Percentiles rank a stretch among this genome's conserved stretches.
These are phyloP conservation scores for Pythium inflatum DNA, from an alignment of 352 stramenopile genomes.

Conservation along the genomic window DNA sequence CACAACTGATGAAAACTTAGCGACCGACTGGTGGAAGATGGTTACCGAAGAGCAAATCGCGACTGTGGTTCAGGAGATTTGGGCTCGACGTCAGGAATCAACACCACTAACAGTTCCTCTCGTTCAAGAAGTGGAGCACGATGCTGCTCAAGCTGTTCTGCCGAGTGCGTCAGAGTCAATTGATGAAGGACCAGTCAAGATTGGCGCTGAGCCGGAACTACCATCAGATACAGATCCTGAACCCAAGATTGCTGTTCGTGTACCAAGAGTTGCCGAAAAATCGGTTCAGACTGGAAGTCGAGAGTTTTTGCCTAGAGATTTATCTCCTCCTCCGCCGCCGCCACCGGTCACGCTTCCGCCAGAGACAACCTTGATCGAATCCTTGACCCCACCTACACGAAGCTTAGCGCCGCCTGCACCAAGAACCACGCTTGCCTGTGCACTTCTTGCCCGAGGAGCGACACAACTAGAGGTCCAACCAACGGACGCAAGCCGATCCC, in stretches of 20 bases:
- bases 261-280: constrained; percentile 32
- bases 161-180: too few species aligned
- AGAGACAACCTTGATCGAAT: background rate
- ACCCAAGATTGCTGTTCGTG: too few species aligned
- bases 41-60: constrained; percentile 35
- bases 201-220: too few species aligned
- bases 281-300: constrained; percentile 33
- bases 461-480: background rate
- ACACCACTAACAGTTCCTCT: too few species aligned
- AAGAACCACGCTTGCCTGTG: constrained; percentile 1
- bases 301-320: background rate
- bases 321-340: background rate
- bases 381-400: too few species aligned
- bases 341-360: constrained; percentile 1
- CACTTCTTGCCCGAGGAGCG: background rate
- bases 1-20: background rate
- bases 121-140: background rate
- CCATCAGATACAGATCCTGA: too few species aligned
- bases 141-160: background rate
- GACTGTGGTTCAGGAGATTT: constrained; percentile 28
- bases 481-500: background rate
- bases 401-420: background rate
- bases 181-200: too few species aligned
- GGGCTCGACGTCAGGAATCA: constrained; percentile 1
- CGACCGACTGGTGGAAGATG: constrained; percentile 31